A percentile compares a stretch with the other conserved stretches of the same genome.
Evolutionary conservation across 177 flowering plant genomes (phyloP).

Genomic region (Vitis hybrid): DNA sequence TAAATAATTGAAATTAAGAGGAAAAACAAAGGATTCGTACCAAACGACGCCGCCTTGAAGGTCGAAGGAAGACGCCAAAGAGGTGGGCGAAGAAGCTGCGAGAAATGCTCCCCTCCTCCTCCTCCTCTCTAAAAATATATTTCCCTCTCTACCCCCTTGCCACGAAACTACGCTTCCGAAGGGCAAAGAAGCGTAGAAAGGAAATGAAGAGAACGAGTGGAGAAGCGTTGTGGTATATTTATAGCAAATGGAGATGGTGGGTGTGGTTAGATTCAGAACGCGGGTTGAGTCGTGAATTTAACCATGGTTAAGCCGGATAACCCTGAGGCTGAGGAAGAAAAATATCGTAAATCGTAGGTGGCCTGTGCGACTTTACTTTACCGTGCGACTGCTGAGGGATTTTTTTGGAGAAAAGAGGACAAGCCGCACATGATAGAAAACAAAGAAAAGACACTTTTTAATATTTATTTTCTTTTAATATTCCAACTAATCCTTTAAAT

Average conservation of each 20-base stretch:
- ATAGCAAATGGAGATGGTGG: neutral
- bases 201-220: neutral
- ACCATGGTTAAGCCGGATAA: neutral
- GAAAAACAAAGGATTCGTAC: neutral
- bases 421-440: no score
- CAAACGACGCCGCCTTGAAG: neutral
- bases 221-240: neutral
- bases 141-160: neutral
- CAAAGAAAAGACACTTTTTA: no score
- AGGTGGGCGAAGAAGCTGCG: neutral
- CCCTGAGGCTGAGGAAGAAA: neutral
- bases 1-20: neutral
- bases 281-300: neutral
- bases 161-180: constrained; percentile 14
- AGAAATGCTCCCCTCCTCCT: neutral
- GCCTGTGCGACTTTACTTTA: neutral
- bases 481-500: no score
- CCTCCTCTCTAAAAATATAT: neutral
- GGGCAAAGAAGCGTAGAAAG: constrained; percentile 15
- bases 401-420: no score
- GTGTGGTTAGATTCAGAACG: neutral
- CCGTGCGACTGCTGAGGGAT: neutral
- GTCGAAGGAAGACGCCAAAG: no score
- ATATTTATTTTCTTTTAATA: no score
- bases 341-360: neutral